Evolutionary conservation across 306 rosid genomes (phyloP), one percentile per base, ranked within the genome.

Genomic region (Prunus persica): DNA sequence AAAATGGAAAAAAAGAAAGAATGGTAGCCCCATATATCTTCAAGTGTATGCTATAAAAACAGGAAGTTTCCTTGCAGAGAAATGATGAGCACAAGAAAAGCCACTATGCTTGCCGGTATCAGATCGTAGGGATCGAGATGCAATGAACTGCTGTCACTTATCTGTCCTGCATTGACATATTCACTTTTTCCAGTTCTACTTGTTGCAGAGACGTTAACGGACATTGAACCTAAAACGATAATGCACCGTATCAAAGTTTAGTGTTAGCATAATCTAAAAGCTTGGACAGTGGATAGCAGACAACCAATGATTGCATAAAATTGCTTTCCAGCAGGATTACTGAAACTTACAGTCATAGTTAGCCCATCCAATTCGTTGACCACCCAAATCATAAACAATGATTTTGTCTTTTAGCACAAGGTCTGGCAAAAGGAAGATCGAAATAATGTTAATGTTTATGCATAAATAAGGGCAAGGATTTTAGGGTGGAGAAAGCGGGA

Each of bases 311-410:
- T 11, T 27, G 77, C 60, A 46, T 24, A 24, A 7, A 65, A 50
- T 46, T 27, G 12, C 19, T 55, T 72, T 77, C 47, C 19, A 28
- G 65, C n/a, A 81, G 74, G 74, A 76, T 27, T 61, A 24, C 12
- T 71, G 77, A 83, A 83, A 89, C 99, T 96, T 86, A 96, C 99
- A 96, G 88, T 96, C 93, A 72, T 89, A 96, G 90, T 87, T 85
- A 49, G 91, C 86, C 99, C 99, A 96, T 79, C 99, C 99, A 58
- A 96, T 88, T 71, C 93, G 93, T 86, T 84, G 93, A 79, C 89
- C 82, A 51, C 84, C 96, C 78, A 96, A 78, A 89, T 96, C 99
- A 71, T 96, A 96, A 76, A 96, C 96, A 62, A 96, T 45, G 56
- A 92, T 91, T 83, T 87, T 91, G 87, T 96, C 99, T 81, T 92